Base-by-base conservation (phyloP, 345 rosid genomes). In the Eucalyptus tenuipes region DNA sequence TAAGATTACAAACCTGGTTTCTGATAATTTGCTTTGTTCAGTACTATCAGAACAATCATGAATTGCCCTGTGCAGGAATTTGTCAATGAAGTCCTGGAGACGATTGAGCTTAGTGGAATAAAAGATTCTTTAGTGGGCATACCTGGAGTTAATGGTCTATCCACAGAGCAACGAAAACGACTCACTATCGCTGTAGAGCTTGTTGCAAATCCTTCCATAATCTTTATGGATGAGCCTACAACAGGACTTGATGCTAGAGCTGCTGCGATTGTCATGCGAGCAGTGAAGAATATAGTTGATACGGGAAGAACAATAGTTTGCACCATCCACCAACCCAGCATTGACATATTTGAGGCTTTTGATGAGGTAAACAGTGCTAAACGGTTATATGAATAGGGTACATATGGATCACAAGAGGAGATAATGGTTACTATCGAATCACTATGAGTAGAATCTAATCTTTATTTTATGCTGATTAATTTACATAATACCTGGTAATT, bases 221-320 rank as follows among this genome's bases (percentile, higher is more conserved):
- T 96, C 4, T 96, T 95, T 89, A 96, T 96, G 99, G 99, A 96
- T 89, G 98, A 96, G 89, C 99, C 99, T 40, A 95, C 99, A 48
- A 94, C 99, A 7, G 95, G 99, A 52, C 90, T 95, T 29, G 99
- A 96, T 88, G 99, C 97, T 85, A 93, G 98, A 93, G 93, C 99
- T 33, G 99, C 99, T 9, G 99, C 97, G 82, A 94, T 96, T 84
- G 98, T 95, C 80, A 94, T 96, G 97, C 90, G 99, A 89, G 96
- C 95, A 80, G 97, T 94, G 91, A 96, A 95, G 91, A 96, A 95
- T 81, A 91, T 95, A 2, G 97, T 92, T 29, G 95, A 94, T 22
- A 96, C 97, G 14, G 98, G 98, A 88, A 92, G 99, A 91, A 96
- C 99, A 50, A 92, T 95, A 15, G 97, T 96, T 14, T 96, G 98